Conservation (phyloP, 225 moss, liverwort and hornwort genomes). For the Pleurozium schreberi region DNA sequence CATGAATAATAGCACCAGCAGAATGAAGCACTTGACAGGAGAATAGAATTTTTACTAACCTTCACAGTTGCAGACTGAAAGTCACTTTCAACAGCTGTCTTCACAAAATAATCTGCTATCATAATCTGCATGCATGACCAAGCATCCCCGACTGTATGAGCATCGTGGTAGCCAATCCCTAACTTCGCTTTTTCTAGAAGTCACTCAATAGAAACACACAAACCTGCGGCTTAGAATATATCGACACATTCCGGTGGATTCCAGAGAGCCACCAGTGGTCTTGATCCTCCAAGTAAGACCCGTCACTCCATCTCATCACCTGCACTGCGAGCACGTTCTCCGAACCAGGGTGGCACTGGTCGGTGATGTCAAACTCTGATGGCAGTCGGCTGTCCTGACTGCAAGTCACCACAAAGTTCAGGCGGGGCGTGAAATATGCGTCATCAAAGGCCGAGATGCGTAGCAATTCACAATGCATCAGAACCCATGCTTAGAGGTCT, state of each 20-base stretch:
- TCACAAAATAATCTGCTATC: slow-evolving; percentile 85
- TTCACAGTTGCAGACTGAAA: slow-evolving; percentile 48
- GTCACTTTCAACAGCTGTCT: slow-evolving; percentile 41
- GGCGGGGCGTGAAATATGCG: not conserved
- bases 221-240: slow-evolving; percentile 79
- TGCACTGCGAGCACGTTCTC: slow-evolving; percentile 86
- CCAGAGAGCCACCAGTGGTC: slow-evolving; percentile 99
- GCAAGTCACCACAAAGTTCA: slow-evolving; percentile 8
- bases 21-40: not conserved
- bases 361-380: slow-evolving; percentile 80
- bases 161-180: not conserved
- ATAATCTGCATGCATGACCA: slow-evolving; percentile 54
- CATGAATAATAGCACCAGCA: not conserved
- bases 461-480: not conserved
- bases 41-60: slow-evolving; percentile 26
- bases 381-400: slow-evolving; percentile 97
- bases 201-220: not conserved
- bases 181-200: not conserved
- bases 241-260: slow-evolving; percentile 75
- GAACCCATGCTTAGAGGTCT: not conserved
- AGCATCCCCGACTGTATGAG: not conserved
- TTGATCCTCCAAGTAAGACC: slow-evolving; percentile 99
- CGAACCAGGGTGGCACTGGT: slow-evolving; percentile 34
- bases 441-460: not conserved
- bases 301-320: slow-evolving; percentile 99